A percentile compares a stretch with the other conserved stretches of the same genome.
These are phyloP conservation scores for Cornus kousa DNA, from an alignment of 148 eudicot species.

Conservation along the genomic window DNA sequence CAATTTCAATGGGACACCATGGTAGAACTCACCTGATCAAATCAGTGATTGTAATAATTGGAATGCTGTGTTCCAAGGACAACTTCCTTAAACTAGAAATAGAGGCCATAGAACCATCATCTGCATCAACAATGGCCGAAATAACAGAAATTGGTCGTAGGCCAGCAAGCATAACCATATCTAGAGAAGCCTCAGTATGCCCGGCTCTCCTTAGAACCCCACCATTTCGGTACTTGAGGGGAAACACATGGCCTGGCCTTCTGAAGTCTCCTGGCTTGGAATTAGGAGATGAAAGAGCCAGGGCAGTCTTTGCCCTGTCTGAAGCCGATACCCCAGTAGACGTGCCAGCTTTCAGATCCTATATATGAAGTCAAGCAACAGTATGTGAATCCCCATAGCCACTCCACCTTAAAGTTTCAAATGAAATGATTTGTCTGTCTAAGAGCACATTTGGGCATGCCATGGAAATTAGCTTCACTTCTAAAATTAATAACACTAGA, in stretches of 20 bases:
- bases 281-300: constrained; percentile 59
- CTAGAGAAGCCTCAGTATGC: constrained; percentile 95
- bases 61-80: constrained; percentile 55
- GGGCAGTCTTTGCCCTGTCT: constrained; percentile 81
- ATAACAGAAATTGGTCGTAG: constrained; percentile 69
- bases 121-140: constrained; percentile 61
- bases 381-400: too few relatives aligned
- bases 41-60: constrained; percentile 78
- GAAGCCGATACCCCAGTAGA: constrained; percentile 85
- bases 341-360: constrained; percentile 84
- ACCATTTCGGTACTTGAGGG: constrained; percentile 78
- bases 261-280: constrained; percentile 75
- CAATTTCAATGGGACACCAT: too few relatives aligned
- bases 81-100: constrained; percentile 46
- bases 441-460: too few relatives aligned
- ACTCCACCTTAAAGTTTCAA: too few relatives aligned
- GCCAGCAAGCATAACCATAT: constrained; percentile 75
- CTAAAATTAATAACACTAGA: too few relatives aligned
- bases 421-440: too few relatives aligned
- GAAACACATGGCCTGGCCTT: constrained; percentile 93
- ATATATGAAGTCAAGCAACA: background rate
- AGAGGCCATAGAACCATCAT: constrained; percentile 75
- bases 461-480: too few relatives aligned
- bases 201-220: constrained; percentile 86
- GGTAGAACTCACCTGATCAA: constrained; percentile 60